Evolutionary conservation across 768 basidiomycete genomes (phyloP).

Genomic region (Hydnum rufescens): DNA sequence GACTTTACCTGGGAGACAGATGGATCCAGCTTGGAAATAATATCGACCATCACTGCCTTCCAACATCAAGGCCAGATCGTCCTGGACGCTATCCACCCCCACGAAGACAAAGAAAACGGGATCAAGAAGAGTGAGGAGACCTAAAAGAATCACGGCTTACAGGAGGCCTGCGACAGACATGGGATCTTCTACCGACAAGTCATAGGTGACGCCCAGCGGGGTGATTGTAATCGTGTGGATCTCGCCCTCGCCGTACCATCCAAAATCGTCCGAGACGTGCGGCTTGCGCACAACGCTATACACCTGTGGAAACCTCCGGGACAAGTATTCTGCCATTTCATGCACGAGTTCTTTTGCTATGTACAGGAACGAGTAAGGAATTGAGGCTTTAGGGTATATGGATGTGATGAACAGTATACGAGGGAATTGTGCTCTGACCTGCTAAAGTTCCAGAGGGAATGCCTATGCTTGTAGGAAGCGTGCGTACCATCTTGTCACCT

Average conservation of each 20-base stretch:
- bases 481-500: conserved; percentile 28
- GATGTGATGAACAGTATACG: neutral
- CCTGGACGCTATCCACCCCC: conserved; percentile 10
- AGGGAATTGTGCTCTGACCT: conserved; percentile 15
- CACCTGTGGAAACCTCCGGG: conserved; percentile 36
- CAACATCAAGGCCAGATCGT: conserved; percentile 18
- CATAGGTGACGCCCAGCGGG: conserved; percentile 21
- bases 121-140: neutral
- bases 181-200: conserved; percentile 34
- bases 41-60: conserved; percentile 46
- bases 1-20: conserved; percentile 37
- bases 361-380: no score
- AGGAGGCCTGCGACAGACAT: conserved; percentile 41
- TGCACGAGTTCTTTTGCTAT: conserved; percentile 46
- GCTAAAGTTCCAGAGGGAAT: conserved; percentile 17
- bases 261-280: conserved; percentile 14
- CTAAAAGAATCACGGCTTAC: conserved; percentile 22
- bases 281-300: conserved; percentile 29
- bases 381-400: neutral
- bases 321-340: conserved; percentile 47
- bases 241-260: conserved; percentile 25
- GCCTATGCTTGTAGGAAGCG: conserved; percentile 28
- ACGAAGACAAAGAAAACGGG: neutral
- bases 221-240: conserved; percentile 32
- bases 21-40: conserved; percentile 55